phyloP scores from a whole-genome alignment of 1,284 basidiomycete species.

The Pholiota adiposa region DNA sequence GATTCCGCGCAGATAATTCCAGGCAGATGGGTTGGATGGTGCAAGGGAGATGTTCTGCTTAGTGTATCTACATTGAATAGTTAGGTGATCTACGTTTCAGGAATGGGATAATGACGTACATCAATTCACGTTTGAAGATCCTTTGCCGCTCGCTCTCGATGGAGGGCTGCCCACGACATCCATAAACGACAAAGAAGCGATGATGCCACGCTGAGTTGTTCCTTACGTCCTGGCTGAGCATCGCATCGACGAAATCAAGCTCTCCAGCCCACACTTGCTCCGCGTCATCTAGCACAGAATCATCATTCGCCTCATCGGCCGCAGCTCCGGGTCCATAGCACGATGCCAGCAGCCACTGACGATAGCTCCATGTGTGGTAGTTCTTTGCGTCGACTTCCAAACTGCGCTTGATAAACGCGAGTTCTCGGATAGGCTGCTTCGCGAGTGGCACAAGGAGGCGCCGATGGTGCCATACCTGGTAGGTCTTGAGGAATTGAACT shows the following conservation, averaged over 20 bases:
- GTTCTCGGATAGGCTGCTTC: slow-evolving; percentile 63
- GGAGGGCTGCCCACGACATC: slow-evolving; percentile 55
- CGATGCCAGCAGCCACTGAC: slow-evolving; percentile 23
- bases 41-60: slow-evolving; percentile 84
- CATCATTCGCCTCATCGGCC: slow-evolving; percentile 11
- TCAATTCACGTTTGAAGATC: slow-evolving; percentile 68
- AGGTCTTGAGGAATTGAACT: slow-evolving; percentile 84
- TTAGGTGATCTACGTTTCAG: background rate
- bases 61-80: slow-evolving; percentile 44
- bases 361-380: slow-evolving; percentile 36
- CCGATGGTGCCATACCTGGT: slow-evolving; percentile 98
- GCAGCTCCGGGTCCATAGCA: slow-evolving; percentile 18
- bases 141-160: slow-evolving; percentile 63
- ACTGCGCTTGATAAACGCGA: slow-evolving; percentile 76
- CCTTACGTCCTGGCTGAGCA: slow-evolving; percentile 81
- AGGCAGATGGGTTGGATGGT: slow-evolving; percentile 91
- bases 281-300: slow-evolving; percentile 38
- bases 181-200: slow-evolving; percentile 91
- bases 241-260: slow-evolving; percentile 74
- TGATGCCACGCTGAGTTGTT: slow-evolving; percentile 99
- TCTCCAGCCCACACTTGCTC: slow-evolving; percentile 76
- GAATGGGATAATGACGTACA: slow-evolving; percentile 49
- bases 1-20: slow-evolving; percentile 91
- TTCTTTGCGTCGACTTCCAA: slow-evolving; percentile 86
- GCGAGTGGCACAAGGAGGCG: slow-evolving; percentile 74